Percentiles rank a stretch among this genome's conserved stretches.
phyloP scores from a whole-genome alignment of 2,329 filamentous ascomycete species.

The Colletotrichum plurivorum region DNA sequence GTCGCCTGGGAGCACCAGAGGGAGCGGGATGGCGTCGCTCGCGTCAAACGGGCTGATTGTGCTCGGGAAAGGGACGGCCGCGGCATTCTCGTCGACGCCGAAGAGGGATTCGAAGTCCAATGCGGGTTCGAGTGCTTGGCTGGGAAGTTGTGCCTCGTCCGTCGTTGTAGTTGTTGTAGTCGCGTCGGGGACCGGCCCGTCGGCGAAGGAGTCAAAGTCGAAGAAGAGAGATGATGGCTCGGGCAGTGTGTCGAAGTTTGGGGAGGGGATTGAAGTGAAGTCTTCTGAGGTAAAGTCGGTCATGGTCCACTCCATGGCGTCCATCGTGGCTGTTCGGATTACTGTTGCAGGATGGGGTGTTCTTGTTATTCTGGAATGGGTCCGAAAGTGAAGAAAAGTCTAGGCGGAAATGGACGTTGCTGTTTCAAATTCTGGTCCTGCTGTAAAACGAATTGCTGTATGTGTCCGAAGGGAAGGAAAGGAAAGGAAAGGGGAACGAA shows the following conservation, averaged over 20 bases:
- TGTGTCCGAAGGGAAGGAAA: too few relatives aligned
- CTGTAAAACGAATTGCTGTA: too few relatives aligned
- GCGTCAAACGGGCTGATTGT: background rate
- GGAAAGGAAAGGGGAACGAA: too few relatives aligned
- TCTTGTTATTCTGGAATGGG: too few relatives aligned
- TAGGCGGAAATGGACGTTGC: too few relatives aligned
- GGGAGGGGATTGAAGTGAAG: background rate
- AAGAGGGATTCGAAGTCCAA: conserved; percentile 5
- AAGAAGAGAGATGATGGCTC: conserved; percentile 5
- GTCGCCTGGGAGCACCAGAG: background rate
- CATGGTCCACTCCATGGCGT: background rate
- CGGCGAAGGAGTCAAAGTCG: conserved; percentile 25
- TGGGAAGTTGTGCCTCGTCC: background rate
- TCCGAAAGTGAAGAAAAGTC: too few relatives aligned
- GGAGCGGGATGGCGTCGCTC: too few relatives aligned
- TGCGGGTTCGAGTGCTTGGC: background rate
- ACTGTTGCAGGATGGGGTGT: too few relatives aligned
- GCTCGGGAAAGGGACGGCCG: background rate
- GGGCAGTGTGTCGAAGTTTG: conserved; percentile 3
- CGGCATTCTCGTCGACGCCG: background rate
- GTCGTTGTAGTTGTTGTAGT: background rate
- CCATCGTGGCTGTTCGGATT: too few relatives aligned
- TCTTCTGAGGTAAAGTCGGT: background rate
- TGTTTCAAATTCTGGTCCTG: too few relatives aligned
- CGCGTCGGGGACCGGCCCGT: conserved; percentile 10